Evolutionary conservation across 1,284 basidiomycete genomes (phyloP).

Genomic region (Tilletia walkeri): DNA sequence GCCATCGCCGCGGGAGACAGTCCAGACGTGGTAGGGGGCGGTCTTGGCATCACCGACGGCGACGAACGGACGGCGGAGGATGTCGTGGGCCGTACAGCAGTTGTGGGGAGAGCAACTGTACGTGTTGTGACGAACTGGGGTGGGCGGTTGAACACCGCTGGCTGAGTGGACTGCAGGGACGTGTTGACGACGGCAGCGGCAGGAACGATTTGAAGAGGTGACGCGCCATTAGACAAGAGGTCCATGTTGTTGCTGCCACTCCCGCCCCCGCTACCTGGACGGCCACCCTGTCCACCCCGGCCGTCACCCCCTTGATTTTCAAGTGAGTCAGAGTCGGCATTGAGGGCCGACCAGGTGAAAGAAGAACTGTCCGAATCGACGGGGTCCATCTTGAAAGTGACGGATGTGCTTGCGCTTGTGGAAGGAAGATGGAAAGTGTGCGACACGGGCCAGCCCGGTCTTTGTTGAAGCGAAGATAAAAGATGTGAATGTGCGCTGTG

Average conservation of each 20-base stretch:
- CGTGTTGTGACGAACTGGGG: not conserved
- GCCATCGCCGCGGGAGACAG: not conserved
- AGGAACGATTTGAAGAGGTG: slow-evolving; percentile 8
- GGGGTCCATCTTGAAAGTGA: not conserved
- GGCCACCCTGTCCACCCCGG: not conserved
- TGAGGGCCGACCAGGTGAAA: slow-evolving; percentile 12
- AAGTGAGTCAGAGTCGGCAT: not conserved
- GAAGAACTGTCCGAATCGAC: slow-evolving; percentile 10
- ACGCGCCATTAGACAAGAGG: not conserved
- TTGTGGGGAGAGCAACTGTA: not conserved
- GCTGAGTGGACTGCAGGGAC: not conserved
- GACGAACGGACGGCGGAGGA: not conserved
- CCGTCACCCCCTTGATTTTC: not conserved
- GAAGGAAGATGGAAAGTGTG: not conserved
- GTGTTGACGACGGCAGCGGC: not conserved
- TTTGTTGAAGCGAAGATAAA: too few relatives aligned
- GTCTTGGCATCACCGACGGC: not conserved
- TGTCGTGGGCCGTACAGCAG: not conserved
- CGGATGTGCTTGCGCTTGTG: not conserved
- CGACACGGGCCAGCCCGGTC: slow-evolving; percentile 9
- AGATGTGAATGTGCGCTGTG: too few relatives aligned
- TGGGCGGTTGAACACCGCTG: not conserved
- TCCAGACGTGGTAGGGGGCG: not conserved
- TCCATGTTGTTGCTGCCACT: not conserved
- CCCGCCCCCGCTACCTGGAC: not conserved